Conservation (phyloP, 768 basidiomycete genomes). For the Porpolomopsis calyptriformis region DNA sequence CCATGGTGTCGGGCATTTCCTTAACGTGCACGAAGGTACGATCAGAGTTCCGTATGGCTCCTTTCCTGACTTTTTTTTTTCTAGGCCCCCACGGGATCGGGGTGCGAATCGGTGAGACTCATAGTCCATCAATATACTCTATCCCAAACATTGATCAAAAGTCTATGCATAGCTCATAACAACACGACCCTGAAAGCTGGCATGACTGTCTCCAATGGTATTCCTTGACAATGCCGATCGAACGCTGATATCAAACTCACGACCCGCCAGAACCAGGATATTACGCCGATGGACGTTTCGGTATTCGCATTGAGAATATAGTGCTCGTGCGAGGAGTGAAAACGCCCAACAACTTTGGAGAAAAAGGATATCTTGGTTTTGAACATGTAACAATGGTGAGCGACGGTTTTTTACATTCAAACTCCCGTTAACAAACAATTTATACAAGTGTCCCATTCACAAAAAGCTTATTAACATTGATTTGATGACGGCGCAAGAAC, state of each 20-base stretch:
- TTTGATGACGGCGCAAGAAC: slow-evolving; percentile 57
- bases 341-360: slow-evolving; percentile 72
- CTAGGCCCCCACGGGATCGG: slow-evolving; percentile 55
- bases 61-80: neutral
- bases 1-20: slow-evolving; percentile 88
- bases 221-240: neutral
- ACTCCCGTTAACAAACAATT: neutral
- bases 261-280: slow-evolving; percentile 65
- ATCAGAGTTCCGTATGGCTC: neutral
- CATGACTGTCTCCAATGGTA: slow-evolving; percentile 76
- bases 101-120: slow-evolving; percentile 35
- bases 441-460: slow-evolving; percentile 65
- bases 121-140: too few relatives aligned
- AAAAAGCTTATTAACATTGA: slow-evolving; percentile 62
- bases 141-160: too few relatives aligned
- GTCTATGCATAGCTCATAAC: slow-evolving; percentile 62
- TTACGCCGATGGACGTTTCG: slow-evolving; percentile 83
- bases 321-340: slow-evolving; percentile 63
- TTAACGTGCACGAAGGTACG: slow-evolving; percentile 86
- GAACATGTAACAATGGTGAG: slow-evolving; percentile 81
- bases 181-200: slow-evolving; percentile 63
- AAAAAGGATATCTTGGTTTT: slow-evolving; percentile 74
- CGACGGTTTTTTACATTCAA: slow-evolving; percentile 5
- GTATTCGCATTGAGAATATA: slow-evolving; percentile 89
- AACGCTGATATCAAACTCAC: neutral